Percentiles rank a stretch among this genome's conserved stretches.
Conservation (phyloP, 805 yeast genomes). For the Cyberlindnera amylophila region DNA sequence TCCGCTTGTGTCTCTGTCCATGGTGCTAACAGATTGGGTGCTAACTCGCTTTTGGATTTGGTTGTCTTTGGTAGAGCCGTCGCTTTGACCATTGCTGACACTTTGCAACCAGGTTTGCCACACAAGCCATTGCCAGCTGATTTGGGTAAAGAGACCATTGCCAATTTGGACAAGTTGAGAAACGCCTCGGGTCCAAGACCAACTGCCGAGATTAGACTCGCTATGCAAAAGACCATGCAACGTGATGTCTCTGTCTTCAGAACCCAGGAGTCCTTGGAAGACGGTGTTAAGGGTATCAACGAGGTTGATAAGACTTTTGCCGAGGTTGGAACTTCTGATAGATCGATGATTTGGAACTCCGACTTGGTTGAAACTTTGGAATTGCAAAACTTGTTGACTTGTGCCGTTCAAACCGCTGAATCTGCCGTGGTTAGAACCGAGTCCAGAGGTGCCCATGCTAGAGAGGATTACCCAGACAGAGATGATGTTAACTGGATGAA, state of each 20-base stretch:
- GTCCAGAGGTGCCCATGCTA: constrained; percentile 99
- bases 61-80: constrained; percentile 99
- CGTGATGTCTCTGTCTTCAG: constrained; percentile 96
- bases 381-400: constrained; percentile 91
- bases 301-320: constrained; percentile 70
- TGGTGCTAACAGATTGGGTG: constrained; percentile 99
- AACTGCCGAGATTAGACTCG: constrained; percentile 85
- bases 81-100: constrained; percentile 83
- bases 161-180: constrained; percentile 84
- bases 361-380: constrained; percentile 95
- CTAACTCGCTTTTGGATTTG: constrained; percentile 92
- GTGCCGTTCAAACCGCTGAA: constrained; percentile 93
- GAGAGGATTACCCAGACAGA: constrained; percentile 96
- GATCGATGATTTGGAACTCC: constrained; percentile 98
- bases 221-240: constrained; percentile 97
- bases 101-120: constrained; percentile 84
- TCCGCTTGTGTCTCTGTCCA: constrained; percentile 99
- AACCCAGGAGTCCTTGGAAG: constrained; percentile 85
- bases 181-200: constrained; percentile 76
- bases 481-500: constrained; percentile 98
- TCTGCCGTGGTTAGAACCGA: constrained; percentile 94
- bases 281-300: constrained; percentile 78
- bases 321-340: constrained; percentile 83
- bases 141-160: constrained; percentile 85
- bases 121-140: constrained; percentile 79